Percentiles rank a stretch among this genome's conserved stretches.
Conservation (phyloP, 2,329 filamentous ascomycete species). For the Catunica adiposa region DNA sequence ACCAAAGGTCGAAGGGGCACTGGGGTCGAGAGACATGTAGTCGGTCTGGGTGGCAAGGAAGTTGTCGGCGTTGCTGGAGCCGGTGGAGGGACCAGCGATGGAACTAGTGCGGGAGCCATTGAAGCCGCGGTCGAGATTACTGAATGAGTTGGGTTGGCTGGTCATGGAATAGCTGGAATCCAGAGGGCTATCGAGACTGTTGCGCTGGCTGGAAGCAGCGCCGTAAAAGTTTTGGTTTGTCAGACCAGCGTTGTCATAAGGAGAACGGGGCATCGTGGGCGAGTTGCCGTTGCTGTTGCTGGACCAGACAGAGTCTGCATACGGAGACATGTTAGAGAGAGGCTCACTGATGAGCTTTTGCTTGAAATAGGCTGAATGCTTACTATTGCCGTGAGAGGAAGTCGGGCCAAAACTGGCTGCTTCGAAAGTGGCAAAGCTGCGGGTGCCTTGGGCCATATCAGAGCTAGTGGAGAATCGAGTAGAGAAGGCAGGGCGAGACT, state of each 20-base stretch:
- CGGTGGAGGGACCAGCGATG: not conserved
- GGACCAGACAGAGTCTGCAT: no score
- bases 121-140: slow-evolving; percentile 4
- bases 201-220: slow-evolving; percentile 6
- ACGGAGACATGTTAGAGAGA: not conserved
- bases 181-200: slow-evolving; percentile 3
- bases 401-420: not conserved
- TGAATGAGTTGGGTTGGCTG: not conserved
- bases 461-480: not conserved
- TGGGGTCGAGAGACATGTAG: no score
- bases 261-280: slow-evolving; percentile 8
- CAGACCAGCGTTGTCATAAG: not conserved
- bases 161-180: not conserved
- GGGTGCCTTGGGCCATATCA: not conserved
- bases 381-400: not conserved
- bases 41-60: no score
- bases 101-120: slow-evolving; percentile 7
- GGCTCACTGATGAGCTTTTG: no score
- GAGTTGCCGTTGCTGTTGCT: slow-evolving; percentile 2
- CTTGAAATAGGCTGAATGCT: not conserved
- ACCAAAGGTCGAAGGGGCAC: no score
- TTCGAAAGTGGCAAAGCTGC: no score
- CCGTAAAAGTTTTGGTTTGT: not conserved
- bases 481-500: not conserved
- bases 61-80: no score